These are phyloP conservation scores for Aphanomyces euteiches DNA, from an alignment of 352 stramenopile species.

Conservation along the genomic window DNA sequence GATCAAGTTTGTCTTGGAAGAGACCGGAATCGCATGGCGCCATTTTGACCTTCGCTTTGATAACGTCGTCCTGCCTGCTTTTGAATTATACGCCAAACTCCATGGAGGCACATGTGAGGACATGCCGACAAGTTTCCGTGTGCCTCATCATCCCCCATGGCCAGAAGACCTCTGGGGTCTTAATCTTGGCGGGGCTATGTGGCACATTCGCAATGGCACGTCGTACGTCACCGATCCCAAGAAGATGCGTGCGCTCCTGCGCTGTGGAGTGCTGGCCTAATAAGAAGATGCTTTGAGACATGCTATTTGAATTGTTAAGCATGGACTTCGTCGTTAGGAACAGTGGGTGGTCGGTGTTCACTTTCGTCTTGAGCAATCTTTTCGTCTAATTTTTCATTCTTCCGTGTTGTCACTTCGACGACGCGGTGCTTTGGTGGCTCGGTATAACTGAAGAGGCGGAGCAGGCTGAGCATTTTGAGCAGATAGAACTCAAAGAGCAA, in stretches of 20 bases:
- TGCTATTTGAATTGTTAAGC: neutral
- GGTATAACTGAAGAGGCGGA: conserved; percentile 73
- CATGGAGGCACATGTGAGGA: conserved; percentile 48
- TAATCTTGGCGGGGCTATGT: conserved; percentile 69
- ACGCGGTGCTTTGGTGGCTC: conserved; percentile 34
- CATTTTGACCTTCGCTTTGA: conserved; percentile 70
- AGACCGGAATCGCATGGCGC: conserved; percentile 63
- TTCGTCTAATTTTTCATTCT: neutral
- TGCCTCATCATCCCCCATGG: conserved; percentile 56
- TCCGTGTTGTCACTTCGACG: conserved; percentile 7
- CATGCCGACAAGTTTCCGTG: conserved; percentile 74
- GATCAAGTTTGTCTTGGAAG: conserved; percentile 52
- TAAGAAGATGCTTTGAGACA: neutral
- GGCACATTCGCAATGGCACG: conserved; percentile 82
- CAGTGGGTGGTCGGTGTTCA: too few species aligned
- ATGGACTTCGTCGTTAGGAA: too few species aligned
- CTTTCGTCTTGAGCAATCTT: too few species aligned
- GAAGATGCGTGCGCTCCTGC: conserved; percentile 56
- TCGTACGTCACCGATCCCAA: conserved; percentile 66
- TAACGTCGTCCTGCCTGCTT: conserved; percentile 59
- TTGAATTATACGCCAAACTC: conserved; percentile 52
- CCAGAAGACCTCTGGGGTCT: conserved; percentile 56
- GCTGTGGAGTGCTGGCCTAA: conserved; percentile 45
- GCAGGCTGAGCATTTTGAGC: conserved; percentile 61
- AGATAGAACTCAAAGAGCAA: conserved; percentile 77